phyloP scores from a whole-genome alignment of 2,329 filamentous ascomycete genomes.

The Coleophoma cylindrospora region DNA sequence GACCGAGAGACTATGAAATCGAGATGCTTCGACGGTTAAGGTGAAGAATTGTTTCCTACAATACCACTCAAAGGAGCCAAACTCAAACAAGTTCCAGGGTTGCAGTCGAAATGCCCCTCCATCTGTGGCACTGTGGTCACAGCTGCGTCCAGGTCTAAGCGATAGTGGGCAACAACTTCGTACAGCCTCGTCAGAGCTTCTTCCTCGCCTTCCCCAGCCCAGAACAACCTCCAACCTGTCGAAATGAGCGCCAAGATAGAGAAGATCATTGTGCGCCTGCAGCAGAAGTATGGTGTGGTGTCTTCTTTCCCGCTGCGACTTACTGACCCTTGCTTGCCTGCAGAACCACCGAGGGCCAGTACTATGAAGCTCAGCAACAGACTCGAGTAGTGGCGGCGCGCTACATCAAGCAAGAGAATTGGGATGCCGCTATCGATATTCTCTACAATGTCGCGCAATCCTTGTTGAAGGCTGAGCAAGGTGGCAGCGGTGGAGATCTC shows the following conservation, averaged over 20 bases:
- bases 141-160: too few species aligned
- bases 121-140: too few species aligned
- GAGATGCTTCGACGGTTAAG: too few species aligned
- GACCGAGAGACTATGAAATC: too few species aligned
- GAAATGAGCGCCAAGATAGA: conserved; percentile 53
- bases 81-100: too few species aligned
- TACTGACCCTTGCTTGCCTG: conserved; percentile 6
- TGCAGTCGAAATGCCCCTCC: too few species aligned
- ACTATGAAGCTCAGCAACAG: conserved; percentile 98
- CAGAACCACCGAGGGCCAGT: conserved; percentile 85
- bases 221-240: background rate
- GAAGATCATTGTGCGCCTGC: conserved; percentile 70
- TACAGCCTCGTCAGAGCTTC: background rate
- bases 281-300: conserved; percentile 56
- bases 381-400: conserved; percentile 91
- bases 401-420: conserved; percentile 86
- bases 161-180: too few species aligned
- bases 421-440: conserved; percentile 79
- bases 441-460: conserved; percentile 79
- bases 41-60: too few species aligned
- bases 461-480: conserved; percentile 86
- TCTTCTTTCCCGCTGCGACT: background rate
- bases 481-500: conserved; percentile 86
- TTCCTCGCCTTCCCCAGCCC: background rate
- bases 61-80: too few species aligned